These are phyloP conservation scores for Pseudisothecium myosuroides DNA, from an alignment of 225 moss, liverwort and hornwort genomes.

Conservation along the genomic window DNA sequence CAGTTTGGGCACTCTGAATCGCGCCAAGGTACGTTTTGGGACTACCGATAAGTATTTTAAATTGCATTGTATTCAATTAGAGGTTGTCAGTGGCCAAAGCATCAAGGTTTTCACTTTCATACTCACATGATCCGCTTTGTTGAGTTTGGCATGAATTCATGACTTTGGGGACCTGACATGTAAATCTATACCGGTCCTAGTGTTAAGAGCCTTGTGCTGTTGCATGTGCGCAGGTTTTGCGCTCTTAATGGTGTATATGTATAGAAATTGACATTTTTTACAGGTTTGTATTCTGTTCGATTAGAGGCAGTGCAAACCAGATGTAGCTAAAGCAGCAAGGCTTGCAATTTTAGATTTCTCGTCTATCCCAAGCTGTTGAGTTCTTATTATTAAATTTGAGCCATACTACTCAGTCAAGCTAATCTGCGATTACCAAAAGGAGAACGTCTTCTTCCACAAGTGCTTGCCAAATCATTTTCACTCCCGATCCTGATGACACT, in stretches of 20 bases:
- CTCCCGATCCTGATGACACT: too few species aligned
- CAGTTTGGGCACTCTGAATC: not conserved
- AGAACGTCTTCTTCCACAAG: not conserved
- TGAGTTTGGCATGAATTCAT: not conserved
- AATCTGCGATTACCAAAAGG: not conserved
- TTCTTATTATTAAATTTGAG: not conserved
- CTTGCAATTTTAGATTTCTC: not conserved
- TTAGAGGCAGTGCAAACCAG: too few species aligned
- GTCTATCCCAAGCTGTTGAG: not conserved
- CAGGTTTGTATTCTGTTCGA: too few species aligned
- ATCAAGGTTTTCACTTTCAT: not conserved
- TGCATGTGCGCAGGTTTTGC: not conserved
- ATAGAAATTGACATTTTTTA: not conserved
- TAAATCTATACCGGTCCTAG: not conserved
- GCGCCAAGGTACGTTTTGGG: not conserved
- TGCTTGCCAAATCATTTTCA: not conserved
- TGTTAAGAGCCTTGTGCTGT: not conserved
- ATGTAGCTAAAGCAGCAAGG: too few species aligned
- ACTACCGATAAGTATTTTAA: not conserved
- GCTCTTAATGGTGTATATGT: too few species aligned
- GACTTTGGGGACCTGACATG: not conserved
- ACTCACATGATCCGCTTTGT: not conserved
- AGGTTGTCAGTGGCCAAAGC: too few species aligned
- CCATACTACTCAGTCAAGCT: not conserved
- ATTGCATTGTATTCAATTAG: not conserved